Conservation (phyloP, 257 asterid genomes). For the Gentiana dahurica region DNA sequence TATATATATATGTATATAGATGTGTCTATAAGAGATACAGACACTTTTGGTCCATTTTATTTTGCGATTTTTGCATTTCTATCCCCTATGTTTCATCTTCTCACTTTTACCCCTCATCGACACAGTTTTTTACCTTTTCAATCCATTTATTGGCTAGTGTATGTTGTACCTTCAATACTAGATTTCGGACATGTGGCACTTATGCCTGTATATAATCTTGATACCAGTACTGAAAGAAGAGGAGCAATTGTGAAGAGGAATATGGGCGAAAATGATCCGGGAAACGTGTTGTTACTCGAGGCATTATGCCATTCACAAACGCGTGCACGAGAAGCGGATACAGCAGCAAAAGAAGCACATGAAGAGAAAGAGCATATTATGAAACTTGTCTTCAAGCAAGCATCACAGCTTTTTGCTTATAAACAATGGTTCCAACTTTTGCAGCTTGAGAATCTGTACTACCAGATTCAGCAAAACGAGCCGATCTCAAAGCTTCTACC, state of each 20-base stretch:
- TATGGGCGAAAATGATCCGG: slow-evolving; percentile 12
- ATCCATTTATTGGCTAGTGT: too few species aligned
- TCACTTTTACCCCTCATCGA: too few species aligned
- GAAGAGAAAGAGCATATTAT: slow-evolving; percentile 63
- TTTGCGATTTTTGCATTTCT: too few species aligned
- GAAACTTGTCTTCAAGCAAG: slow-evolving; percentile 67
- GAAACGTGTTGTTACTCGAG: slow-evolving; percentile 26
- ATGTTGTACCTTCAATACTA: too few species aligned
- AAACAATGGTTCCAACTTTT: slow-evolving; percentile 81
- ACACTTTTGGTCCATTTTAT: too few species aligned
- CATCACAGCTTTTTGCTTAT: slow-evolving; percentile 82
- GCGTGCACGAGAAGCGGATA: slow-evolving; percentile 94
- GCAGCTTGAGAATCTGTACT: slow-evolving; percentile 57
- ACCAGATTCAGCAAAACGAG: slow-evolving; percentile 37
- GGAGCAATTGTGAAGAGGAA: slow-evolving; percentile 9
- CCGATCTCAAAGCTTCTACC: slow-evolving; percentile 33
- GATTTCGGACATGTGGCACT: too few species aligned
- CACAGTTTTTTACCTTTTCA: too few species aligned
- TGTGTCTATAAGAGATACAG: too few species aligned
- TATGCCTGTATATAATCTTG: slow-evolving; percentile 16
- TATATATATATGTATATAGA: too few species aligned
- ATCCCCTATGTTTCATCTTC: too few species aligned
- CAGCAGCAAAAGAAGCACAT: slow-evolving; percentile 51
- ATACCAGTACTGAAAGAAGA: slow-evolving; percentile 13
- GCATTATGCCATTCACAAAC: slow-evolving; percentile 88